phyloP scores from a whole-genome alignment of 352 stramenopile genomes.

The Plasmopara viticola region DNA sequence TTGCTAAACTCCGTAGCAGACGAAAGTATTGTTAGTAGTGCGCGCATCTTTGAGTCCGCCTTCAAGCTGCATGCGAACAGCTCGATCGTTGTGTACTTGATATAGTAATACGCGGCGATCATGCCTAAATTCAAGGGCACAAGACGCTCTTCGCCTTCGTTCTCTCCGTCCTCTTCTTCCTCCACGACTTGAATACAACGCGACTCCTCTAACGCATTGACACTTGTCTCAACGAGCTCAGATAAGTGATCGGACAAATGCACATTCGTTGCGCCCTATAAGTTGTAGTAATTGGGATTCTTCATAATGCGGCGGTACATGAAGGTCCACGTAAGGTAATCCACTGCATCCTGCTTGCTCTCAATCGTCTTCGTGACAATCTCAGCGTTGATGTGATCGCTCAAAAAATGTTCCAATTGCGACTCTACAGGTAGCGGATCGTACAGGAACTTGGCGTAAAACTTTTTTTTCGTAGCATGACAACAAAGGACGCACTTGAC shows the following conservation, averaged over 20 bases:
- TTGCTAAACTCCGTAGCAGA: constrained; percentile 94
- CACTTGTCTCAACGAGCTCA: constrained; percentile 96
- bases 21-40: constrained; percentile 95
- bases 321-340: constrained; percentile 99
- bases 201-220: constrained; percentile 95
- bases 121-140: constrained; percentile 97
- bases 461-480: constrained; percentile 97
- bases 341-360: constrained; percentile 98
- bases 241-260: constrained; percentile 98
- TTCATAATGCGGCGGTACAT: constrained; percentile 98
- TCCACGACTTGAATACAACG: constrained; percentile 95
- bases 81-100: constrained; percentile 99
- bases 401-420: constrained; percentile 97
- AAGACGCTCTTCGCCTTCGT: constrained; percentile 86
- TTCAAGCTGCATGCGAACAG: constrained; percentile 97
- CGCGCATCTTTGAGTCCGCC: constrained; percentile 94
- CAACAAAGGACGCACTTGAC: constrained; percentile 96
- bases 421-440: constrained; percentile 99
- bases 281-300: constrained; percentile 99
- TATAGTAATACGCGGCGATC: constrained; percentile 99
- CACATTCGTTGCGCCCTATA: constrained; percentile 87
- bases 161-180: constrained; percentile 73
- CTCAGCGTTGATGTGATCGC: constrained; percentile 98
- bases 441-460: constrained; percentile 98
- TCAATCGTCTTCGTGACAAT: constrained; percentile 98